Evolutionary conservation across 2,329 filamentous ascomycete genomes (phyloP), one percentile per base, ranked within the genome.

Genomic region (Drechslerella dactyloides): DNA sequence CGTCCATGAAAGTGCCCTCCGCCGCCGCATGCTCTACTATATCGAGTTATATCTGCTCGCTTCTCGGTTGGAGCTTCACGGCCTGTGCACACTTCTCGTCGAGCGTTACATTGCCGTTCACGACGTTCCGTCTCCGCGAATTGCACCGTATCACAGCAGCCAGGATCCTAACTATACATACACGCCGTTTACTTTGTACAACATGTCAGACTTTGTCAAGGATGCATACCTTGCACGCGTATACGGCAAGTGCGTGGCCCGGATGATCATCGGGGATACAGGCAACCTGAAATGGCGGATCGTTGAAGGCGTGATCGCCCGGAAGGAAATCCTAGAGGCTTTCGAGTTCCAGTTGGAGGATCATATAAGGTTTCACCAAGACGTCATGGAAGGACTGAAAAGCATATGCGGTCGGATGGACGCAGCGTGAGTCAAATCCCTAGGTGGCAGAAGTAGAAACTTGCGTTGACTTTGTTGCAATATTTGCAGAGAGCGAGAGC

Each of bases 311-410:
- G 24, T 63, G 2, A 63, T 63, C 23, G 23, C 50, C 3, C 35
- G 27, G n/a, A 33, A 35, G 23, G 59, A 63, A 23, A 55, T 63
- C 13, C 15, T 63, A 10, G 59, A 54, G 23, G 33, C 51, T 4
- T 63, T 63, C n/a, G 50, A 54, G 35, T 55, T 55, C n/a, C 59
- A 63, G 48, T n/a, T 63, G 4, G 37, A 63, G n/a, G 50, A 55
- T 17, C 17, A 19, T 19, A 4, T 44, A 1, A n/a, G 17, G 7
- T 63, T 63, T n/a, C 53, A 46, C 48, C 11, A 33, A 3, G 59
- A 63, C 48, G 51, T 63, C 1, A 24, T 63, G 2, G 7, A 35
- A 8, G 58, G 59, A 27, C 23, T 63, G n/a, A 50, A 54, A 15
- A 23, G 44, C n/a, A 17, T 24, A 5, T 54, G 50, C 21, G 35